phyloP scores from a whole-genome alignment of 331 rosid species.

The Dryas integrifolia region DNA sequence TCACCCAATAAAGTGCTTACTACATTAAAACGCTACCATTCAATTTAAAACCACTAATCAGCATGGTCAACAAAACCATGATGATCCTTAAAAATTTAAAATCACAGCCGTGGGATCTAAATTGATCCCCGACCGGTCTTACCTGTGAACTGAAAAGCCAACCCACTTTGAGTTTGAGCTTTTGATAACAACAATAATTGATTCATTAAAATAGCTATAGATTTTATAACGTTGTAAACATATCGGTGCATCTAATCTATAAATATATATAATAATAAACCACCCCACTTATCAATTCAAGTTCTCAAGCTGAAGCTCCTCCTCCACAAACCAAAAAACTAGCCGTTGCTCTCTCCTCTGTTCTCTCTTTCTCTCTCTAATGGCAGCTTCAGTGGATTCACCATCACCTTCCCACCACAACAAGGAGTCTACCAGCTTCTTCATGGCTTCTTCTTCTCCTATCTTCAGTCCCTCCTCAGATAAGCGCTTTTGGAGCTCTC shows the following conservation, averaged over 20 bases:
- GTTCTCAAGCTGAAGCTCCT: not conserved
- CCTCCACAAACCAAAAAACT: conserved; percentile 44
- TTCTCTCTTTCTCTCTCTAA: conserved; percentile 8
- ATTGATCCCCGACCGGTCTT: not conserved
- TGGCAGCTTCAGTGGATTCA: conserved; percentile 53
- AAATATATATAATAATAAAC: conserved; percentile 4
- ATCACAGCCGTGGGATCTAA: too few species aligned
- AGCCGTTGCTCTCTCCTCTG: conserved; percentile 58
- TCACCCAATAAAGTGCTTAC: too few species aligned
- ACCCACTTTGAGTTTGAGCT: not conserved
- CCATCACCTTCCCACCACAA: conserved; percentile 44
- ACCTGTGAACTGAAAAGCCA: not conserved
- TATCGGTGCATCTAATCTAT: conserved; percentile 18
- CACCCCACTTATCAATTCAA: conserved; percentile 2
- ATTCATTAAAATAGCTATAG: not conserved
- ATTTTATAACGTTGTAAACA: conserved; percentile 49
- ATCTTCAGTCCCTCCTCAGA: conserved; percentile 69
- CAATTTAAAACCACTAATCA: too few species aligned
- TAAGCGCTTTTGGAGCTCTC: conserved; percentile 71
- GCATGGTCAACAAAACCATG: too few species aligned
- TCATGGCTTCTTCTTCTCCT: conserved; percentile 44
- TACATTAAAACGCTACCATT: too few species aligned
- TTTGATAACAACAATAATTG: conserved; percentile 2
- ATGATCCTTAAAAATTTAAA: too few species aligned
- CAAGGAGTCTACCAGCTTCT: conserved; percentile 35